Percentiles rank a stretch among this genome's conserved stretches.
Evolutionary conservation across 1,284 basidiomycete genomes (phyloP).

Genomic region (Sphagnurus paluster): DNA sequence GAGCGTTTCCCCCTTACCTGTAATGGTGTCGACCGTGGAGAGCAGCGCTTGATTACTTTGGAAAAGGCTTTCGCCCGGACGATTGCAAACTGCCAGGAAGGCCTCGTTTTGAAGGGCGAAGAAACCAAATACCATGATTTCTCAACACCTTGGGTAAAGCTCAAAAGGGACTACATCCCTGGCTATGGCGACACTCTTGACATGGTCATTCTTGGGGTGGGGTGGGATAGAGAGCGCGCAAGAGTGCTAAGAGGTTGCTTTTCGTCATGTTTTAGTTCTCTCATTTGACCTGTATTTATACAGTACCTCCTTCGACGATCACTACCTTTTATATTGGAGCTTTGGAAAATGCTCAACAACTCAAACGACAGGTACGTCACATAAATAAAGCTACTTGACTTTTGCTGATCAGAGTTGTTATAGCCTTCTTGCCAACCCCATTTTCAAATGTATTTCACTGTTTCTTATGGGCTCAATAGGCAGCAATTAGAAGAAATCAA

Average conservation of each 20-base stretch:
- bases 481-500: constrained; percentile 70
- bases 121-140: constrained; percentile 66
- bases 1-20: constrained; percentile 40
- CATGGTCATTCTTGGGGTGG: constrained; percentile 72
- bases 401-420: constrained; percentile 1
- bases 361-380: constrained; percentile 37
- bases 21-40: constrained; percentile 17
- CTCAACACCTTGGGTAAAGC: constrained; percentile 75
- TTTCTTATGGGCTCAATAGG: constrained; percentile 71
- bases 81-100: constrained; percentile 56
- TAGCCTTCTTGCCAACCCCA: constrained; percentile 50
- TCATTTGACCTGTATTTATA: constrained; percentile 1
- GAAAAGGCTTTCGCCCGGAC: constrained; percentile 49
- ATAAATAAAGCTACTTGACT: background rate
- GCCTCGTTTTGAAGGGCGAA: constrained; percentile 78
- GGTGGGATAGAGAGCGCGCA: constrained; percentile 78
- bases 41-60: constrained; percentile 27
- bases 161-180: constrained; percentile 84
- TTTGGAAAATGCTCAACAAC: constrained; percentile 42
- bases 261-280: background rate
- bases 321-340: constrained; percentile 81
- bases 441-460: constrained; percentile 72
- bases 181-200: constrained; percentile 81
- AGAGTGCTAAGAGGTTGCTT: constrained; percentile 67
- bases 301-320: constrained; percentile 70